phyloP scores from a whole-genome alignment of 2,329 filamentous ascomycete species.

The Tolypocladium endophyticum region DNA sequence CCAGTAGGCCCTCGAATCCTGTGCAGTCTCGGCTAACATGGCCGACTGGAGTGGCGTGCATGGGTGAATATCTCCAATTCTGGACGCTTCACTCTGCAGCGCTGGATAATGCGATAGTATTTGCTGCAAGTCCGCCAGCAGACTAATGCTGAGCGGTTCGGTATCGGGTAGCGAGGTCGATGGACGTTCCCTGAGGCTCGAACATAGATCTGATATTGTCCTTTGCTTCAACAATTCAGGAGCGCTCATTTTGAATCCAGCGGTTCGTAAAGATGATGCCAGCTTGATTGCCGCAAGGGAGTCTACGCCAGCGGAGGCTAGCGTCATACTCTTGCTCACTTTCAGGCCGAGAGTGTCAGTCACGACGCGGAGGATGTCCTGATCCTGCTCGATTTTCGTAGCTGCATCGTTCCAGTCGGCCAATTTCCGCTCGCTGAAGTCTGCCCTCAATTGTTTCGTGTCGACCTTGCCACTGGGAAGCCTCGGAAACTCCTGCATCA shows the following conservation, averaged over 20 bases:
- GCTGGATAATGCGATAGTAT: constrained; percentile 9
- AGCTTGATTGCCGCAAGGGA: constrained; percentile 42
- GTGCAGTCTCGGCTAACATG: constrained; percentile 68
- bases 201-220: constrained; percentile 23
- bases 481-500: constrained; percentile 56
- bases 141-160: constrained; percentile 4
- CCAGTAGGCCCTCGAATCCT: constrained; percentile 54
- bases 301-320: constrained; percentile 51
- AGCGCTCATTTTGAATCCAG: constrained; percentile 45
- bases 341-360: constrained; percentile 26
- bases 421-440: constrained; percentile 25
- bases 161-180: background rate
- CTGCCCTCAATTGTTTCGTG: constrained; percentile 47
- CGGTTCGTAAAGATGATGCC: constrained; percentile 50
- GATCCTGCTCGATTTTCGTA: constrained; percentile 6
- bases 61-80: constrained; percentile 34
- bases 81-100: constrained; percentile 7
- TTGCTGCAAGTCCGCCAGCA: constrained; percentile 7
- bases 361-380: constrained; percentile 28
- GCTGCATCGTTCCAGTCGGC: constrained; percentile 1
- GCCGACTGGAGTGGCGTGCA: constrained; percentile 68
- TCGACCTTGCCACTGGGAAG: constrained; percentile 80
- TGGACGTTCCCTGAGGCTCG: background rate
- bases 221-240: constrained; percentile 50
- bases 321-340: constrained; percentile 25